These are phyloP conservation scores for Coniferiporia weirii DNA, from an alignment of 1,284 basidiomycete genomes.

Conservation along the genomic window DNA sequence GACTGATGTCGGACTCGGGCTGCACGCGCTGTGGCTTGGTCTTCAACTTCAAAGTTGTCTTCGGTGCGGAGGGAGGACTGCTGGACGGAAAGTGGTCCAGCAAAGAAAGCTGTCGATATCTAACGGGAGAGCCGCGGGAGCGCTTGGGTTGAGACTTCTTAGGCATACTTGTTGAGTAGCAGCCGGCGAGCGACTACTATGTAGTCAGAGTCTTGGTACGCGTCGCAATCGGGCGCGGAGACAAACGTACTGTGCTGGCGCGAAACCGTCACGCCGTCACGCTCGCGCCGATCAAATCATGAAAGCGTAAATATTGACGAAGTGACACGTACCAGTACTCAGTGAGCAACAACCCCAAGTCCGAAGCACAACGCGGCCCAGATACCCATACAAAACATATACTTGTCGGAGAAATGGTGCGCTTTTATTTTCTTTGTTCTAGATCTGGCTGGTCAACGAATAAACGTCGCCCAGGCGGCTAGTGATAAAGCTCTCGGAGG, in stretches of 20 bases:
- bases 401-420: not conserved
- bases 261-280: not conserved
- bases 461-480: conserved; percentile 47
- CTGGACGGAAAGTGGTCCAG: conserved; percentile 9
- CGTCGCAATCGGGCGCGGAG: no score
- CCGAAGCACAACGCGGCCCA: no score
- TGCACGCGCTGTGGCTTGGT: not conserved
- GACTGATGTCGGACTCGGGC: not conserved
- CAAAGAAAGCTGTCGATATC: conserved; percentile 14
- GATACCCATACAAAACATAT: not conserved
- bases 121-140: not conserved
- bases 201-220: not conserved
- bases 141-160: not conserved
- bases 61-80: not conserved
- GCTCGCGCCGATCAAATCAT: not conserved
- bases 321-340: no score
- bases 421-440: no score
- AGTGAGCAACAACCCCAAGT: no score
- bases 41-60: not conserved
- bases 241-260: not conserved
- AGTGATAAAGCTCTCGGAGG: conserved; percentile 82
- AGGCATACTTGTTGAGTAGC: conserved; percentile 6
- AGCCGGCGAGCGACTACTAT: not conserved
- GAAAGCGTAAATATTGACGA: no score
- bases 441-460: not conserved